A percentile compares a stretch with the other conserved stretches of the same genome.
phyloP scores from a whole-genome alignment of 108 stramenopile genomes.

The Craspedostauros australis region DNA sequence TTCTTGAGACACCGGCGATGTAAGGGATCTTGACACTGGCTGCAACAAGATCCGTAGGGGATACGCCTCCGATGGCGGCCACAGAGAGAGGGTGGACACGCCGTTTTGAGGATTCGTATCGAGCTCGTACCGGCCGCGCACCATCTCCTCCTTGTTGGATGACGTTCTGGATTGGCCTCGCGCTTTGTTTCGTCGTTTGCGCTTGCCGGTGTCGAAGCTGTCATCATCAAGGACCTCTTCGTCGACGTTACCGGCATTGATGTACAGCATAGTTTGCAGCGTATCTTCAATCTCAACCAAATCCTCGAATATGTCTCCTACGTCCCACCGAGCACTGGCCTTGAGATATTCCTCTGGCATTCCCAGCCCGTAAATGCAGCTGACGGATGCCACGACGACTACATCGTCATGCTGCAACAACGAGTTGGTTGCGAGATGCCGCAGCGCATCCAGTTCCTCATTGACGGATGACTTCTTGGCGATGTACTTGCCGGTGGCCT shows the following conservation, averaged over 20 bases:
- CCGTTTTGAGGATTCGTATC: too few species aligned
- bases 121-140: not conserved
- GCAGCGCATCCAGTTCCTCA: conserved; percentile 58
- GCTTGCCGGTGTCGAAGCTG: too few species aligned
- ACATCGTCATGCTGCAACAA: conserved; percentile 54
- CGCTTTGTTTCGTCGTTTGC: conserved; percentile 1
- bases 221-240: not conserved
- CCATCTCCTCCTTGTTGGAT: too few species aligned
- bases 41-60: conserved; percentile 27
- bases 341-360: conserved; percentile 66
- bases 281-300: conserved; percentile 9
- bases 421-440: conserved; percentile 66
- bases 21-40: too few species aligned
- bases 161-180: too few species aligned
- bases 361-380: conserved; percentile 81
- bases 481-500: conserved; percentile 46
- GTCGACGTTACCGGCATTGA: not conserved
- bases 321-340: conserved; percentile 21
- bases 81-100: too few species aligned
- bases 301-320: conserved; percentile 14
- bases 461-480: conserved; percentile 67
- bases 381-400: conserved; percentile 71
- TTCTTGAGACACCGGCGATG: too few species aligned
- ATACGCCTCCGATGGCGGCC: conserved; percentile 48
- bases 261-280: conserved; percentile 8